phyloP scores from a whole-genome alignment of 225 moss, liverwort and hornwort species.

The Takakia lepidozioides region DNA sequence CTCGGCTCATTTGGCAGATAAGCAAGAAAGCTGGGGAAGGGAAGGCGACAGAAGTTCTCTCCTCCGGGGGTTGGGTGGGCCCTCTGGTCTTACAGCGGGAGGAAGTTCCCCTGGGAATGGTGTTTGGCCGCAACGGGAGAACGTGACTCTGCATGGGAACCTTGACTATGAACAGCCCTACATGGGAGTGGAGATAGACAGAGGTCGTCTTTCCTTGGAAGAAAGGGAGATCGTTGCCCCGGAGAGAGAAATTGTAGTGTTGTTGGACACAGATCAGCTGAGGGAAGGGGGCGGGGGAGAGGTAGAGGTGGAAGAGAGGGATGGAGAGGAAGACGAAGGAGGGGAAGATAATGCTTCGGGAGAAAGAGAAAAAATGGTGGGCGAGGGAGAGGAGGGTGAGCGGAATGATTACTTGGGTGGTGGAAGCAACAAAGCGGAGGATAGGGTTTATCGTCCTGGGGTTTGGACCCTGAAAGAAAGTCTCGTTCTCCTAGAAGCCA shows the following conservation, averaged over 20 bases:
- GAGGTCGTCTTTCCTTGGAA: not conserved
- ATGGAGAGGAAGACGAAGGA: not conserved
- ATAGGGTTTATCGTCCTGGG: slow-evolving; percentile 11
- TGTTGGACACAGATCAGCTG: slow-evolving; percentile 2
- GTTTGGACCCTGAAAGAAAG: slow-evolving; percentile 15
- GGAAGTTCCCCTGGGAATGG: not conserved
- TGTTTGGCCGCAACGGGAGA: slow-evolving; percentile 1
- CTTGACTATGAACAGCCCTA: not conserved
- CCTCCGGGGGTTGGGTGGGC: not conserved
- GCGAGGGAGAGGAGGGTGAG: slow-evolving; percentile 1
- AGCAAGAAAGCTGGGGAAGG: not conserved
- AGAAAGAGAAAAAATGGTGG: slow-evolving; percentile 6
- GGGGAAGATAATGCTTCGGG: not conserved
- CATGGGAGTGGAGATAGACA: not conserved
- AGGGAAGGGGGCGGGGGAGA: not conserved
- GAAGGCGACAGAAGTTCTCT: not conserved
- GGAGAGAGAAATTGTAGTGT: slow-evolving; percentile 1
- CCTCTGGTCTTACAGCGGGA: no score
- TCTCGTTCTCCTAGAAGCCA: slow-evolving; percentile 13
- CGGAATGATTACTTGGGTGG: not conserved
- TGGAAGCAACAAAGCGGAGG: slow-evolving; percentile 5
- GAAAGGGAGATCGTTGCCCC: not conserved
- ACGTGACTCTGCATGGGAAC: not conserved
- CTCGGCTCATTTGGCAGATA: not conserved
- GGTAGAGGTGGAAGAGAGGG: slow-evolving; percentile 1